Percentiles rank a stretch among this genome's conserved stretches.
These are phyloP conservation scores for Hemileia vastatrix DNA, from an alignment of 1,284 basidiomycete species.

Conservation along the genomic window DNA sequence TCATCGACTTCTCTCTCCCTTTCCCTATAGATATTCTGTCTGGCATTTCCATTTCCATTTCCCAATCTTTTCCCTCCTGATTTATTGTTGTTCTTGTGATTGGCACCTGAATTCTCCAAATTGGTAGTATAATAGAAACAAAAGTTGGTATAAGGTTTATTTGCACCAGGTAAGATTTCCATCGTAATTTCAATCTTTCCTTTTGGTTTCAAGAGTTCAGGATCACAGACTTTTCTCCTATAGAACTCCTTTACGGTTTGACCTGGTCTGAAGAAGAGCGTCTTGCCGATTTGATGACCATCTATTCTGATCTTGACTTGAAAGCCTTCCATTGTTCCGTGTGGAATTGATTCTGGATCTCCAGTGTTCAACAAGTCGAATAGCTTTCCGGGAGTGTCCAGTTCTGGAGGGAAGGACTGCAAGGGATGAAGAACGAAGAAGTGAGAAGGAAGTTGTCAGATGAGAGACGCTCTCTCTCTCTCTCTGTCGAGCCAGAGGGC, in stretches of 20 bases:
- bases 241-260: not conserved
- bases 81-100: no score
- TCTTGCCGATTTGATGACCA: not conserved
- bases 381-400: not conserved
- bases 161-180: not conserved
- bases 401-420: not conserved
- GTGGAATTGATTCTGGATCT: not conserved
- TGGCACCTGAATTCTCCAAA: no score
- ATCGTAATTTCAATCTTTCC: not conserved
- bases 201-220: not conserved
- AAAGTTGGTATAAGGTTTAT: no score
- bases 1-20: no score
- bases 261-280: not conserved
- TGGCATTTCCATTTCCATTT: no score
- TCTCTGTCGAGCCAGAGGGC: no score
- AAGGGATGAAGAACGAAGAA: not conserved
- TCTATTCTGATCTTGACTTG: not conserved
- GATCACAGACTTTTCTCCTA: not conserved
- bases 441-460: not conserved
- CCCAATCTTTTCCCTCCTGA: no score
- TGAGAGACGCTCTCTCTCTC: not conserved
- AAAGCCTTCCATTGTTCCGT: not conserved
- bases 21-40: no score
- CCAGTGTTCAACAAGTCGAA: not conserved
- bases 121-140: no score